Conservation (phyloP, 2,329 filamentous ascomycete species). For the Epichloe glyceriae region DNA sequence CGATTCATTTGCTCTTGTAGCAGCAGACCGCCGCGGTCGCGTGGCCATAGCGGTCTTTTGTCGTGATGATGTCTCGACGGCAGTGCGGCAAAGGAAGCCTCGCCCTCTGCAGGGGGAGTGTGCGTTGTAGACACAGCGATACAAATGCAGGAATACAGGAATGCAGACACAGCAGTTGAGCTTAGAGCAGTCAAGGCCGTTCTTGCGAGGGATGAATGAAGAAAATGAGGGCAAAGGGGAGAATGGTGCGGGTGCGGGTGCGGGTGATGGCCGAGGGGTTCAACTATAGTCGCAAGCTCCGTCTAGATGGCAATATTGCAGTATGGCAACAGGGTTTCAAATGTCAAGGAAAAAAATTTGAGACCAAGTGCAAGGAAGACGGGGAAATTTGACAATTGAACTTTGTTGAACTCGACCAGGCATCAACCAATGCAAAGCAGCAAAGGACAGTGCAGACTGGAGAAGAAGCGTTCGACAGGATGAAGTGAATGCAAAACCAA, state of each 20-base stretch:
- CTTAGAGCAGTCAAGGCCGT: background rate
- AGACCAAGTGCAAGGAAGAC: background rate
- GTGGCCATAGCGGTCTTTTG: conserved; percentile 26
- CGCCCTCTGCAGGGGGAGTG: background rate
- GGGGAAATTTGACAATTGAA: background rate
- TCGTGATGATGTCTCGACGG: background rate
- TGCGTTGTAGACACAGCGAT: background rate
- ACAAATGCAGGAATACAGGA: background rate
- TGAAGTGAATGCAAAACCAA: background rate
- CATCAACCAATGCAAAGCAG: background rate
- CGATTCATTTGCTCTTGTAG: conserved; percentile 28
- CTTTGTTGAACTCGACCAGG: background rate
- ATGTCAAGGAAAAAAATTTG: no score
- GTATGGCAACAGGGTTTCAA: no score
- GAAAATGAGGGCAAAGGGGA: background rate
- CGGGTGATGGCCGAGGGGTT: no score
- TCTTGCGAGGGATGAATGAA: background rate
- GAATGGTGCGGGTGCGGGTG: no score
- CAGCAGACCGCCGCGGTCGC: conserved; percentile 33
- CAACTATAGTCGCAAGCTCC: no score
- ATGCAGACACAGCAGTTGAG: background rate
- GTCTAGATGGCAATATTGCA: no score
- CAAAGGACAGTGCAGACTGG: background rate
- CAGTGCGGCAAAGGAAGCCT: background rate
- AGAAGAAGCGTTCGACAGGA: background rate